phyloP scores from a whole-genome alignment of 1,139 yeast genomes.

The Pneumocystis oryctolagi region DNA sequence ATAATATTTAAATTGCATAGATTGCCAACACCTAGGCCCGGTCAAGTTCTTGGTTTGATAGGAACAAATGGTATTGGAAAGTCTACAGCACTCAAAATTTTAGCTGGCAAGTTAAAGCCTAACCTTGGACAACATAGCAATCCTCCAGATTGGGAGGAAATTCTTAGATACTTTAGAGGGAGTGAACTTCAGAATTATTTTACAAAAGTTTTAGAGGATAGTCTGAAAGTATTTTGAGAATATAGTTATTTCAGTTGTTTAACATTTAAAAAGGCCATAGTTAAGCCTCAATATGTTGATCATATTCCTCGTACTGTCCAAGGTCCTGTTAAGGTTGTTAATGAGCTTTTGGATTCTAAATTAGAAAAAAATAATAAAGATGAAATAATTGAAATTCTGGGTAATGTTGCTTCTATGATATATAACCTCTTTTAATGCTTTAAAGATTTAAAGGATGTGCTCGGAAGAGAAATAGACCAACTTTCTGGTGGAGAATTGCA shows the following conservation, averaged over 20 bases:
- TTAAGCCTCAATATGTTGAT: slow-evolving; percentile 96
- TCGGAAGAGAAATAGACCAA: slow-evolving; percentile 73
- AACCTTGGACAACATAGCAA: slow-evolving; percentile 84
- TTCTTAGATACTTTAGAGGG: slow-evolving; percentile 82
- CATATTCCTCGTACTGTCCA: slow-evolving; percentile 91
- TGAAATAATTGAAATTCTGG: slow-evolving; percentile 22
- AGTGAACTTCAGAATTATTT: slow-evolving; percentile 92
- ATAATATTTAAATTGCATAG: slow-evolving; percentile 91
- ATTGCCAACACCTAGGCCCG: slow-evolving; percentile 96
- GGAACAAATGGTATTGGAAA: slow-evolving; percentile 99
- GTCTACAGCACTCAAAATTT: slow-evolving; percentile 90
- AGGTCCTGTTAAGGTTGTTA: slow-evolving; percentile 78
- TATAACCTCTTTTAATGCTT: slow-evolving; percentile 47
- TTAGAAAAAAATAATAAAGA: slow-evolving; percentile 15
- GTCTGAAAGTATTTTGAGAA: slow-evolving; percentile 30
- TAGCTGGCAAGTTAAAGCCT: slow-evolving; percentile 97
- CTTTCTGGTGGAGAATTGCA: slow-evolving; percentile 97
- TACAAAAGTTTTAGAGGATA: slow-evolving; percentile 83
- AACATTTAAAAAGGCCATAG: slow-evolving; percentile 48
- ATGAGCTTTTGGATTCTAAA: slow-evolving; percentile 56
- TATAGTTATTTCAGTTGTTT: background rate
- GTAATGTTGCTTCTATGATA: slow-evolving; percentile 24
- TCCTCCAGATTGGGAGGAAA: slow-evolving; percentile 96
- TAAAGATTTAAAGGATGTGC: slow-evolving; percentile 57
- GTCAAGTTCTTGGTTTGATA: slow-evolving; percentile 91